Evolutionary conservation across 202 grass and related monocot genomes (phyloP), one percentile per base, ranked within the genome.

Genomic region (Brachypodium distachyon): DNA sequence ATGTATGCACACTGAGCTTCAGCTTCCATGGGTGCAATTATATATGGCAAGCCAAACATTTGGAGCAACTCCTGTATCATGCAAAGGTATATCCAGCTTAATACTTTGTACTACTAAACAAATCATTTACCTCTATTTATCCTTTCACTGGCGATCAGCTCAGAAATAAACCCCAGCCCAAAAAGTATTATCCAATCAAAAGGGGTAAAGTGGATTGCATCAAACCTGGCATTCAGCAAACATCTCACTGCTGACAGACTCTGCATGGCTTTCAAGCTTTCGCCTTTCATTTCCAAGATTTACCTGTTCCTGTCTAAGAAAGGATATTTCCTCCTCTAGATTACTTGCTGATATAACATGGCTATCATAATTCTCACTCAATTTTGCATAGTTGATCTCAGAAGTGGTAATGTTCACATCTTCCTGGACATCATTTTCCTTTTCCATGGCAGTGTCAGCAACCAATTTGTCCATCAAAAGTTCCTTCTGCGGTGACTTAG

Each of bases 1-100:
- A 97, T 97, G 77, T 90, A 94, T 68, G 95, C 91, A 90, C 95
- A 97, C 52, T 97, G 95, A 80, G 95, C 95, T 87, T 97, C 95
- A 66, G 95, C 91, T 78, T 94, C 95, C n/a, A 77, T 97, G 22
- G 94, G 82, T 82, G 94, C 91, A 87, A 97, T 97, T 75, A 94
- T 94, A 90, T 94, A 97, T 44, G 94, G 91, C 91, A 97, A 86
- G 29, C 91, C 94, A 86, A 97, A 97, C 94, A 97, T 94, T 87
- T 97, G 94, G 62, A 97, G 86, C 76, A 97, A 86, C 61, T 97
- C 94, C 94, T 97, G 76, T 60, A 93, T 75, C 61, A 93, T 38
- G 39, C 36, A 72, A 75, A 61, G 11, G 22, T 72, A 67, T 81
- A 70, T 82, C 29, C 84, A 78, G 47, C 41, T 76, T 81, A 58